Evolutionary conservation across 768 basidiomycete genomes (phyloP), one percentile per base, ranked within the genome.

Genomic region (Chalciporus pseudorubinellus): DNA sequence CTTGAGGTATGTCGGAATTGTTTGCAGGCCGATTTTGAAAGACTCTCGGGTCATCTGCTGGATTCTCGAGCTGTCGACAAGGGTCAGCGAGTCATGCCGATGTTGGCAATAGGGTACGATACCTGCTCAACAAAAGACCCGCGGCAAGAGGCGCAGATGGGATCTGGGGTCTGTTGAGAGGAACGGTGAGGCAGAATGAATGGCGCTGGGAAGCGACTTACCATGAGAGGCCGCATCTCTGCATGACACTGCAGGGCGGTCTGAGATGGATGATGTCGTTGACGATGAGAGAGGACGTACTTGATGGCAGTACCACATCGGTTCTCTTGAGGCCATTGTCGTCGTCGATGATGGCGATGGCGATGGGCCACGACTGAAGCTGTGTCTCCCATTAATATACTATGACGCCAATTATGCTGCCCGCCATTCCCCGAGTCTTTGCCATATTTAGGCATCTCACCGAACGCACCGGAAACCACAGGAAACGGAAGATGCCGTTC

Each of bases 221-320:
- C 90, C 87, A 89, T 91, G 41, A 93, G 72, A 1, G 92, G 91
- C 46, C 86, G 74, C 90, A 91, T 94, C 71, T 95, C 90, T 47
- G 88, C 83, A 66, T 84, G 78, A 64, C 93, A 95, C 92, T 94
- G 62, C 13, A 18, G 1, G 19, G 14, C 44, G 18, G 56, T 21
- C 48, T 59, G 19, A 62, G 63, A 41, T 2, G 24, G 52, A 58
- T 50, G 4, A 0, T 19, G 18, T 52, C 39, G 34, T 6, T 8
- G 16, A 11, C 47, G 33, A 55, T 24, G 14, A 16, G 19, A 8
- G 20, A 20, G 13, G 28, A 62, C 70, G 14, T 39, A 84, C 88
- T 72, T 88, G 74, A 63, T 91, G 87, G 57, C 89, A 91, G 60
- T 74, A 90, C 89, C 89, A 92, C 60, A 89, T 65, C 4, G 87